Evolutionary conservation across 2,329 filamentous ascomycete genomes (phyloP), one percentile per base, ranked within the genome.

Genomic region (Albophoma yamanashiensis): DNA sequence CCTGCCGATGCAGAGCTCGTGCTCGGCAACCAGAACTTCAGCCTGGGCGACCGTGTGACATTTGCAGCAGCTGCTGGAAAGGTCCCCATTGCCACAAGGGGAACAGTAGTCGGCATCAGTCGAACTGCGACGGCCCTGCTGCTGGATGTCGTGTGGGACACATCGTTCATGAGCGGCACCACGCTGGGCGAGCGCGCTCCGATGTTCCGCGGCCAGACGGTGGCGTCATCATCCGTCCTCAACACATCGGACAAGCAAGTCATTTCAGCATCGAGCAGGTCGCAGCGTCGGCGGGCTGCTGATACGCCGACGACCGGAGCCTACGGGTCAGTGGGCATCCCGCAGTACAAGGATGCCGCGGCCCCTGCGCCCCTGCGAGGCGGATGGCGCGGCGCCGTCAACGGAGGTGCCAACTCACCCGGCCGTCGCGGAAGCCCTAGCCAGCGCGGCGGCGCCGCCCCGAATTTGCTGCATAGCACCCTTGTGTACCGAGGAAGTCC

Each of bases 1-100:
- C 95, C 95, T n/a, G 83, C 87, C 1, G 94, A 99, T 74, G 92
- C 92, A n/a, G 92, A 97, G 73, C 90, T 97, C 71, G 88, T 92
- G 58, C 84, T 97, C 47, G 87, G 90, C 60, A 89, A 89, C 71
- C 95, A 99, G 73, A 81, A 75, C 25, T 99, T 97, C 74, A 75
- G 76, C 59, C 82, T 99, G 39, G 94, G 94, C 59, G 92, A 99
- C 73, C 89, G 95, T 27, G 85, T 99, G 31, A 90, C 96, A 47
- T 99, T 97, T 72, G 91, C 92, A 11, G 89, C 92, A 67, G 90
- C 93, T 66, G 91, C 92, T 59, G 94, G 94, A 65, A 93, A 96
- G 70, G 93, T 99, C 1, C 94, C 94, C 1, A 95, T 99, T 67
- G 92, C 89, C 42, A 89, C 89, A 58, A 86, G 89, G 59, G 94